Evolutionary conservation across 192 early-diverging fungal species (phyloP).

Genomic region (Ambispora gerdemannii): DNA sequence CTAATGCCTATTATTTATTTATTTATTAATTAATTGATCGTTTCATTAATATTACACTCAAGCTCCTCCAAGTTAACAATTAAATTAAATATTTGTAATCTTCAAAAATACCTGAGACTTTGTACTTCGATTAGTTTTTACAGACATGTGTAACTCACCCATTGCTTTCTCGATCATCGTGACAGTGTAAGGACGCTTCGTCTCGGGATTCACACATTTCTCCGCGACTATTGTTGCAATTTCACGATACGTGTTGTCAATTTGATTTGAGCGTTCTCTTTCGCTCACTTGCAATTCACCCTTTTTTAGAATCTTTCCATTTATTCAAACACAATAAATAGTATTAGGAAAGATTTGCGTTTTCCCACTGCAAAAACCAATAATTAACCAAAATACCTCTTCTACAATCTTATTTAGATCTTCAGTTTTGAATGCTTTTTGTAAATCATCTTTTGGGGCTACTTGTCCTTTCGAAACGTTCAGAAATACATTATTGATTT

Average conservation of each 20-base stretch:
- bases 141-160: slow-evolving; percentile 86
- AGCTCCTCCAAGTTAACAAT: neutral
- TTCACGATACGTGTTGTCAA: slow-evolving; percentile 80
- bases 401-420: slow-evolving; percentile 76
- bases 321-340: neutral
- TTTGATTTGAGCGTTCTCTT: slow-evolving; percentile 86
- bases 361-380: neutral
- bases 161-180: slow-evolving; percentile 99
- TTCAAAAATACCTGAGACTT: slow-evolving; percentile 69
- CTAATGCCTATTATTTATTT: slow-evolving; percentile 62
- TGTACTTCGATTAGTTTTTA: slow-evolving; percentile 82
- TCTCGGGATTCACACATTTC: slow-evolving; percentile 93
- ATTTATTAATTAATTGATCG: neutral
- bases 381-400: slow-evolving; percentile 43
- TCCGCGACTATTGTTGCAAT: slow-evolving; percentile 96
- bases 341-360: neutral
- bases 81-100: too few species aligned
- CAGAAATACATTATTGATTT: slow-evolving; percentile 88
- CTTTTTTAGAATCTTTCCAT: slow-evolving; percentile 91
- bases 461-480: slow-evolving; percentile 98
- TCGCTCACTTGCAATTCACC: slow-evolving; percentile 97
- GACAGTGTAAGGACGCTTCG: slow-evolving; percentile 91
- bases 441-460: slow-evolving; percentile 83
- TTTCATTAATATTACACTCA: neutral
- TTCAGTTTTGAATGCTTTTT: slow-evolving; percentile 85